phyloP scores from a whole-genome alignment of 2,329 filamentous ascomycete species.

The Aureobasidium leucospermi region DNA sequence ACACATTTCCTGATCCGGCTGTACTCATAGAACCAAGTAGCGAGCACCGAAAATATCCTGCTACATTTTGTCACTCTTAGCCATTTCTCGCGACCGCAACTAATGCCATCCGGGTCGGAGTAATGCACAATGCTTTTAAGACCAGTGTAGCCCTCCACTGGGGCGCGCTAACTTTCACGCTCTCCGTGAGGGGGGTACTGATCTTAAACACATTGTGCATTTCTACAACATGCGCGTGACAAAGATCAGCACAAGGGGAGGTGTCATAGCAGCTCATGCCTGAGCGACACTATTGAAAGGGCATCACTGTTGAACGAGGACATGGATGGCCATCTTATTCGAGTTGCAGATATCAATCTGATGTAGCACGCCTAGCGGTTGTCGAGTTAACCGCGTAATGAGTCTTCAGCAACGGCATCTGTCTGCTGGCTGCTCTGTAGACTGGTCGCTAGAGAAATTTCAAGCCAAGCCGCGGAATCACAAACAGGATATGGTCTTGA shows the following conservation, averaged over 20 bases:
- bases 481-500: not conserved
- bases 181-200: no score
- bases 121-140: no score
- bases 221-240: no score
- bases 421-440: not conserved
- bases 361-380: not conserved
- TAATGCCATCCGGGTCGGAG: no score
- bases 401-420: not conserved
- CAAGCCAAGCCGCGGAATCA: not conserved
- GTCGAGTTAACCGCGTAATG: not conserved
- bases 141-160: no score
- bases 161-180: no score
- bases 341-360: not conserved
- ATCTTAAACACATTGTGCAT: no score
- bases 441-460: not conserved
- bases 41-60: not conserved
- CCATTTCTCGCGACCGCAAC: no score
- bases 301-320: not conserved
- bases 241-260: no score
- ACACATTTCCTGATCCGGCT: not conserved
- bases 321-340: not conserved
- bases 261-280: no score
- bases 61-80: no score
- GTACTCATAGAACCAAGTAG: not conserved
- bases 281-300: no score